phyloP scores from a whole-genome alignment of 345 rosid genomes.

The Sapria himalayana region DNA sequence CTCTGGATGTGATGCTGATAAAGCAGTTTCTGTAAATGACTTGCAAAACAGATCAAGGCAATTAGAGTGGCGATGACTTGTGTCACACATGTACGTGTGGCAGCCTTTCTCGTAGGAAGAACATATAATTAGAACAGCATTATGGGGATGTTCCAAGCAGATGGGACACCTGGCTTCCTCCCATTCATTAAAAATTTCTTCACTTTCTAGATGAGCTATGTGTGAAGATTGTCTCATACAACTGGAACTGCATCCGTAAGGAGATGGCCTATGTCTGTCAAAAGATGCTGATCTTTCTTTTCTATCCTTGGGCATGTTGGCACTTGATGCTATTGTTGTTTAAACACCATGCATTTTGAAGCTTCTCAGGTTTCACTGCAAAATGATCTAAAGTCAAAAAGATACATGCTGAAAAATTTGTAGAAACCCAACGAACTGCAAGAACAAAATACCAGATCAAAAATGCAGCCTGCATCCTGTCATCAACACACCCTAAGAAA shows the following conservation, averaged over 20 bases:
- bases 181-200: constrained; percentile 60
- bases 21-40: constrained; percentile 26
- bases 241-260: constrained; percentile 43
- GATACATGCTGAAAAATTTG: too few species aligned
- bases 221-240: constrained; percentile 17
- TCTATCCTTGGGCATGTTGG: constrained; percentile 74
- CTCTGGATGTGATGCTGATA: constrained; percentile 14
- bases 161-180: constrained; percentile 93
- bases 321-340: too few species aligned
- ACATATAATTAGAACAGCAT: constrained; percentile 78
- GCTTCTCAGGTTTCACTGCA: too few species aligned
- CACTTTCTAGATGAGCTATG: constrained; percentile 23
- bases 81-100: constrained; percentile 92
- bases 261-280: constrained; percentile 41
- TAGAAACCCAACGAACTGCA: too few species aligned
- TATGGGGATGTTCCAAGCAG: constrained; percentile 98
- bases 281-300: constrained; percentile 53
- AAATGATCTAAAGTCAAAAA: too few species aligned
- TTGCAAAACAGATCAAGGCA: constrained; percentile 82
- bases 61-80: constrained; percentile 91
- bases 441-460: too few species aligned
- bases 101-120: constrained; percentile 88
- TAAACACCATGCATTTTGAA: too few species aligned
- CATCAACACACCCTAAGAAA: too few species aligned
- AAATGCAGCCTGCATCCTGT: too few species aligned